A percentile compares a stretch with the other conserved stretches of the same genome.
Evolutionary conservation across 805 yeast genomes (phyloP).

Genomic region (Brettanomyces sp.): DNA sequence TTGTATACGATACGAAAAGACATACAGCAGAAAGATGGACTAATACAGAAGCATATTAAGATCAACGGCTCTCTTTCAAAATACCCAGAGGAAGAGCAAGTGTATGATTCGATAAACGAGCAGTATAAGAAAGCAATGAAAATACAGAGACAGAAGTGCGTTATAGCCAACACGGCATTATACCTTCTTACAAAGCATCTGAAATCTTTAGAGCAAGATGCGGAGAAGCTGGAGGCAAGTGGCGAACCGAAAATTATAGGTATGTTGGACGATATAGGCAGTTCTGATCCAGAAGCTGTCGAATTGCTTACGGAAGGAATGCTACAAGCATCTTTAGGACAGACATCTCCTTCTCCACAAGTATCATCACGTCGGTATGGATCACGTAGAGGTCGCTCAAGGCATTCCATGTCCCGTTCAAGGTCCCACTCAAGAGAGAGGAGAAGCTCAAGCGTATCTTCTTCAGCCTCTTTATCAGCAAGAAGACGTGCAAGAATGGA

Average conservation of each 20-base stretch:
- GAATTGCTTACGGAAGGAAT: conserved; percentile 5
- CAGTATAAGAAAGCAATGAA: conserved; percentile 51
- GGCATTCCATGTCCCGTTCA: neutral
- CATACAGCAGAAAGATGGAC: conserved; percentile 64
- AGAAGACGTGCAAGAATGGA: neutral
- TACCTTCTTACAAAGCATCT: conserved; percentile 71
- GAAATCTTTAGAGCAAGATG: conserved; percentile 61
- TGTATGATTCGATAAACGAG: conserved; percentile 57
- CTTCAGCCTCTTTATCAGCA: neutral
- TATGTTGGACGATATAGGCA: conserved; percentile 9
- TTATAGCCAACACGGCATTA: conserved; percentile 76
- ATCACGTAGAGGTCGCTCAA: neutral
- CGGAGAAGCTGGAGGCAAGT: conserved; percentile 65
- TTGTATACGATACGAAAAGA: conserved; percentile 58
- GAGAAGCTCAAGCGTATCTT: neutral
- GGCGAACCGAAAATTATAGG: conserved; percentile 41
- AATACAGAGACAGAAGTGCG: conserved; percentile 69
- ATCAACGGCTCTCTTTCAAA: conserved; percentile 74
- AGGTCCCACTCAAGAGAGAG: neutral
- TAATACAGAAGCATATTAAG: conserved; percentile 71
- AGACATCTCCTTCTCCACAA: neutral
- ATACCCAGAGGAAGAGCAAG: conserved; percentile 70
- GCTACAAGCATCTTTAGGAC: conserved; percentile 11
- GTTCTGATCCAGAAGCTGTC: conserved; percentile 6
- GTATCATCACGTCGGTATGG: neutral